Evolutionary conservation across 1,139 yeast species (phyloP).

Genomic region (Suhomyces yuchorum): DNA sequence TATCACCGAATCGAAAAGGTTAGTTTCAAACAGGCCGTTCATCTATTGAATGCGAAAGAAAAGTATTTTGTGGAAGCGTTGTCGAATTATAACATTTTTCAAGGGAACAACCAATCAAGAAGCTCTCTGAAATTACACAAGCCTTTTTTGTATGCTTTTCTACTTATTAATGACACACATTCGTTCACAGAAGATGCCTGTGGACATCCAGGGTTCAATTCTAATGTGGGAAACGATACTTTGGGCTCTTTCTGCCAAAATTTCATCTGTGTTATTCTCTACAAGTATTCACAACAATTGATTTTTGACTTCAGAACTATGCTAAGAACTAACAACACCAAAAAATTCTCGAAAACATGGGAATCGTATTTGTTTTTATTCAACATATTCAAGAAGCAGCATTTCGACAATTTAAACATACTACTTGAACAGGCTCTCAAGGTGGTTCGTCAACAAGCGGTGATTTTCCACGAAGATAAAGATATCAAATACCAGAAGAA

Average conservation of each 20-base stretch:
- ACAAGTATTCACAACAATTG: conserved; percentile 22
- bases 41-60: conserved; percentile 2
- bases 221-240: conserved; percentile 19
- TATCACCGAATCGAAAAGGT: conserved; percentile 1
- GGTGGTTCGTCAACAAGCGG: conserved; percentile 11
- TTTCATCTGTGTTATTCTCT: conserved; percentile 27
- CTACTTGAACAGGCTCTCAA: conserved; percentile 14
- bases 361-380: conserved; percentile 15
- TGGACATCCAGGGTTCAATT: conserved; percentile 32
- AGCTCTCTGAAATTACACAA: conserved; percentile 10
- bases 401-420: conserved; percentile 11
- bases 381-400: conserved; percentile 15
- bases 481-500: conserved; percentile 5
- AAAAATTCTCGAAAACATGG: conserved; percentile 11
- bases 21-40: conserved; percentile 5
- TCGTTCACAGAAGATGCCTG: conserved; percentile 18
- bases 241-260: conserved; percentile 16
- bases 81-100: neutral
- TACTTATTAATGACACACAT: conserved; percentile 27
- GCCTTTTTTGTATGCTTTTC: conserved; percentile 28
- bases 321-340: neutral
- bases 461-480: conserved; percentile 6
- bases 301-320: conserved; percentile 13
- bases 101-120: neutral
- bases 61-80: conserved; percentile 3